A percentile compares a stretch with the other conserved stretches of the same genome.
Conservation (phyloP, 169 alveolate species). For the Amoebophrya sp. region DNA sequence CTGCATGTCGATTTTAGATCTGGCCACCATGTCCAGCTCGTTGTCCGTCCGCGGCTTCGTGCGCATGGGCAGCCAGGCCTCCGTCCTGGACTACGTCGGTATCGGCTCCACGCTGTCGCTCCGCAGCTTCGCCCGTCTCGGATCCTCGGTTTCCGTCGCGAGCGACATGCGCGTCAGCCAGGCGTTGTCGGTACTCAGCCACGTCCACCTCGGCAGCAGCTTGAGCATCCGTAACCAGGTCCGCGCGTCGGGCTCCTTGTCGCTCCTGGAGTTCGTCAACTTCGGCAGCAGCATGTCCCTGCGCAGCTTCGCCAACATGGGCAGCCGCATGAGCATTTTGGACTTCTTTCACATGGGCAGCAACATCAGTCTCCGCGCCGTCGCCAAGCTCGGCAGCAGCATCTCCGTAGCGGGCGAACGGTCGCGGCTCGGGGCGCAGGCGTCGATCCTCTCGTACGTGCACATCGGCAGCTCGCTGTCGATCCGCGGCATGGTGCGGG, state of each 20-base stretch:
- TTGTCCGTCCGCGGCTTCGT: neutral
- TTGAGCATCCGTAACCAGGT: neutral
- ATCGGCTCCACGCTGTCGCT: neutral
- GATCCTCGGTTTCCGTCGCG: neutral
- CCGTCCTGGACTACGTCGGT: neutral
- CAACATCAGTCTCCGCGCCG: neutral
- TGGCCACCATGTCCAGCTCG: neutral
- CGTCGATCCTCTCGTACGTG: neutral
- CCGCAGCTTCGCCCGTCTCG: neutral
- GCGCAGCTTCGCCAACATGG: neutral
- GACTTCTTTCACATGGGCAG: neutral
- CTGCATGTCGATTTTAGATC: neutral
- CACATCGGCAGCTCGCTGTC: neutral
- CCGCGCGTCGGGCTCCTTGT: neutral
- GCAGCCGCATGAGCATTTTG: neutral
- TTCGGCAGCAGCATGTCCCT: neutral
- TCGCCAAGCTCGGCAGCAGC: neutral
- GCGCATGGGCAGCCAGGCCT: neutral
- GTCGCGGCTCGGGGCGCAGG: neutral
- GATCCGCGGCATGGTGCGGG: neutral
- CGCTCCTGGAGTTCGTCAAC: neutral
- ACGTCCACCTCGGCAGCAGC: constrained; percentile 4
- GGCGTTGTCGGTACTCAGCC: neutral
- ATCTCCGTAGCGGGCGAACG: neutral
- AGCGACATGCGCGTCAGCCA: no score